phyloP scores from a whole-genome alignment of 257 asterid species.

The Scutellaria galericulata region DNA sequence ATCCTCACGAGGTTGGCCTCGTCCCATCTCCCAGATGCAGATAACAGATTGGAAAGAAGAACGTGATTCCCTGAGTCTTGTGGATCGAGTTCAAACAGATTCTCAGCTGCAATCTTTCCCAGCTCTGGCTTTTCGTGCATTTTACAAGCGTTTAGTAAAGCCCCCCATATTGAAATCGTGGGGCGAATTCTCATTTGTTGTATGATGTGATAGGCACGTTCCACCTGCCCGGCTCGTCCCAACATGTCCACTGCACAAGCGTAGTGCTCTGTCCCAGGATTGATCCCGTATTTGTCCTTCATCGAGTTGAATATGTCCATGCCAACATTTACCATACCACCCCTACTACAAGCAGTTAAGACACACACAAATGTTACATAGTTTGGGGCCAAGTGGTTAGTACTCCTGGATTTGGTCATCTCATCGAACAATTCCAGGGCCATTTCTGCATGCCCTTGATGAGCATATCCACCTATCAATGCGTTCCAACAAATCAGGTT shows the following conservation, averaged over 20 bases:
- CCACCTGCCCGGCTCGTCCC: conserved; percentile 86
- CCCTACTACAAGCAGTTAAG: conserved; percentile 86
- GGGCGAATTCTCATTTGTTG: conserved; percentile 63
- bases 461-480: conserved; percentile 83
- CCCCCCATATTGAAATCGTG: conserved; percentile 89
- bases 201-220: conserved; percentile 67
- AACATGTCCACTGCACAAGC: conserved; percentile 93
- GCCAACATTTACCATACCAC: conserved; percentile 76
- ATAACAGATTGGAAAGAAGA: conserved; percentile 77
- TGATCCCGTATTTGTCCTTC: conserved; percentile 56
- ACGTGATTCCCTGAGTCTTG: conserved; percentile 86
- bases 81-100: conserved; percentile 81
- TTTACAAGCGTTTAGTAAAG: conserved; percentile 78
- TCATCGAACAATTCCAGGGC: conserved; percentile 61
- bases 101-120: conserved; percentile 80
- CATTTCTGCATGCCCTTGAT: conserved; percentile 73
- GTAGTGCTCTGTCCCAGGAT: conserved; percentile 85
- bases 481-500: conserved; percentile 85
- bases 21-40: conserved; percentile 80
- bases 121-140: conserved; percentile 67
- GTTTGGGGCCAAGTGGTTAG: conserved; percentile 53
- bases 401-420: conserved; percentile 46
- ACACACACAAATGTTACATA: conserved; percentile 77
- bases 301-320: conserved; percentile 68
- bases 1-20: conserved; percentile 75